Evolutionary conservation across 371 early-diverging fungal species (phyloP), one percentile per base, ranked within the genome.

Genomic region (Apophysomyces sp.): DNA sequence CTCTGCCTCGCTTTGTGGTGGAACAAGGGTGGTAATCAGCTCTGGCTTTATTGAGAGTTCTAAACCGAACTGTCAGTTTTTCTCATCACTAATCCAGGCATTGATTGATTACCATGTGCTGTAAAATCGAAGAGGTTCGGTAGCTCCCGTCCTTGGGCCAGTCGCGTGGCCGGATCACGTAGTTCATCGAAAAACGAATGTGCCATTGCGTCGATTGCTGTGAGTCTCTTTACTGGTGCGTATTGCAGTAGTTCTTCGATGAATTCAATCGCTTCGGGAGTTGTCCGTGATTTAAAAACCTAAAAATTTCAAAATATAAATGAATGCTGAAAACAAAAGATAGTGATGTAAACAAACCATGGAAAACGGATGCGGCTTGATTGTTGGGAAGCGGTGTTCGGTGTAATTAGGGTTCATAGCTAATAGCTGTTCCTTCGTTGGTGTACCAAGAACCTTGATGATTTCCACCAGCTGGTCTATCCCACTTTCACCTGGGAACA

Each of bases 381-480:
- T 98, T 74, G 94, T 95, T 62, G 99, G 98, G 79, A 98, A 98
- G 62, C 95, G 94, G 83, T 97, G 97, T 71, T 98, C 98, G 65
- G 94, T 94, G 72, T 98, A 97, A 81, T 93, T 92, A 39, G 93
- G 94, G 75, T 98, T 98, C 96, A 98, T 97, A 41, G 92, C 86
- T 61, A 90, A 84, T 66, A 98, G 92, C 74, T 98, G 97, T 60
- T 97, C 96, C 63, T 93, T 89, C 26, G 95, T 90, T 12, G 99
- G 99, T 12, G 99, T 99, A 29, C 99, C 99, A 24, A 99, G 86
- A 0, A 98, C 94, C 78, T 97, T 97, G 84, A 99, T 99, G 69
- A 99, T 99, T 77, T 99, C 99, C 12, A 99, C 98, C 37, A 99
- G 79, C 79, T 99, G 99, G 73, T 99, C 99, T 60, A 99, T 97